Evolutionary conservation across 2,329 filamentous ascomycete genomes (phyloP).

Genomic region (Orbilia ellipsospora): DNA sequence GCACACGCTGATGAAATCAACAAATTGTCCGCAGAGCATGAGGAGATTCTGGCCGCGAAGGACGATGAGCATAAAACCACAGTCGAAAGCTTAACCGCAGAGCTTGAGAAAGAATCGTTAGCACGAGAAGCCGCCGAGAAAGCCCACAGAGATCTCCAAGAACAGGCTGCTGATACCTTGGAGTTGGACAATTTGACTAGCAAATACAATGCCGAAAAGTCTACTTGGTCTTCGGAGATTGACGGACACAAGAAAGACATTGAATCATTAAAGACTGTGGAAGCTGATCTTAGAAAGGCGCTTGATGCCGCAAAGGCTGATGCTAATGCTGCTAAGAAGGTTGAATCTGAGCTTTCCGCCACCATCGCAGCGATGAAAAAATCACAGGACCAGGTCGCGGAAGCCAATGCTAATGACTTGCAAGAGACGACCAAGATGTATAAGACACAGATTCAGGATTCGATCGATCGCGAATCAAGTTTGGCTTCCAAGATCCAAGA

Average conservation of each 20-base stretch:
- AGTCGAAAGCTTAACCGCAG: conserved; percentile 34
- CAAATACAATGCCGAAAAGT: conserved; percentile 40
- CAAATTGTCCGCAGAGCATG: conserved; percentile 32
- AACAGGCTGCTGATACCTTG: conserved; percentile 44
- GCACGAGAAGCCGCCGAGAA: conserved; percentile 45
- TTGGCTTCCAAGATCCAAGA: conserved; percentile 15
- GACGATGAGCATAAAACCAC: conserved; percentile 50
- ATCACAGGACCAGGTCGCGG: conserved; percentile 41
- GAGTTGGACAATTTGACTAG: conserved; percentile 37
- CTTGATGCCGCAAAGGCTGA: conserved; percentile 44
- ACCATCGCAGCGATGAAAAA: conserved; percentile 34
- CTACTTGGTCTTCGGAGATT: conserved; percentile 38
- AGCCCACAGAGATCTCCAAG: conserved; percentile 41
- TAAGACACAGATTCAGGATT: conserved; percentile 40
- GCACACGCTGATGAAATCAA: conserved; percentile 25
- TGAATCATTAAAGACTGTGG: conserved; percentile 39
- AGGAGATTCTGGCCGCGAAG: conserved; percentile 34
- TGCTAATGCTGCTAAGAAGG: conserved; percentile 34
- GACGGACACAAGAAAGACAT: conserved; percentile 31
- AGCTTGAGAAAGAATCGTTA: conserved; percentile 48
- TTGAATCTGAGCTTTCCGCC: conserved; percentile 36
- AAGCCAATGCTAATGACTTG: conserved; percentile 52
- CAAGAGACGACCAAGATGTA: conserved; percentile 53
- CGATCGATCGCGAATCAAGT: conserved; percentile 23
- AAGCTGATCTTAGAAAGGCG: conserved; percentile 29